Evolutionary conservation across 1,284 basidiomycete species (phyloP).

Genomic region (Trichosporon coremiiforme): DNA sequence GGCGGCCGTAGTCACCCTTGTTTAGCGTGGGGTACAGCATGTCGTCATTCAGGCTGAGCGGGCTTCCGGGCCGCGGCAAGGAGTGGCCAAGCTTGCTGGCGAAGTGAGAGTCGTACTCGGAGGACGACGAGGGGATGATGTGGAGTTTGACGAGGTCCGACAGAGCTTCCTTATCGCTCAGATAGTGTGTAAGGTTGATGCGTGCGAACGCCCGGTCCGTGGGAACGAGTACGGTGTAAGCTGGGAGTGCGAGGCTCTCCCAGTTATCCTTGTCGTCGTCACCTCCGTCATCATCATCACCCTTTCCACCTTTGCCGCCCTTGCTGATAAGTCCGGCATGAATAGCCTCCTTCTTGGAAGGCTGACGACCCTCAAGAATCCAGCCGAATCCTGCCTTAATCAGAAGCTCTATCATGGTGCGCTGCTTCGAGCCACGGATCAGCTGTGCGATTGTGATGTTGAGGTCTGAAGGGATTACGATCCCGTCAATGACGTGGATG

Average conservation of each 20-base stretch:
- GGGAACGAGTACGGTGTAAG: constrained; percentile 82
- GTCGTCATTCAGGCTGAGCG: constrained; percentile 70
- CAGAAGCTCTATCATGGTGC: constrained; percentile 83
- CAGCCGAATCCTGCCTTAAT: constrained; percentile 81
- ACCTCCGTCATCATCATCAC: constrained; percentile 30
- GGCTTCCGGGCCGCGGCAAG: constrained; percentile 58
- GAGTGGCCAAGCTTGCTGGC: neutral
- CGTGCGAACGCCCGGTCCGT: constrained; percentile 87
- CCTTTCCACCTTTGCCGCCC: constrained; percentile 59
- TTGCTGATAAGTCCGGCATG: constrained; percentile 51
- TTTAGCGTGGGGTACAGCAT: constrained; percentile 73
- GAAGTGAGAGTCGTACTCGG: neutral
- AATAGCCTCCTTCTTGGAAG: constrained; percentile 61
- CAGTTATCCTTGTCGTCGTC: constrained; percentile 50
- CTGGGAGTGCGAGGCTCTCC: constrained; percentile 51
- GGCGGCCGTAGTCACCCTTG: constrained; percentile 70
- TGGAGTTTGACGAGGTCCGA: constrained; percentile 80
- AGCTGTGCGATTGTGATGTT: constrained; percentile 85
- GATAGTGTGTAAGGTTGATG: constrained; percentile 80
- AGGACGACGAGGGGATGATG: constrained; percentile 65
- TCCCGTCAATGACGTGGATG: constrained; percentile 80
- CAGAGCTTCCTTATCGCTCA: constrained; percentile 65
- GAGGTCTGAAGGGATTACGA: constrained; percentile 86
- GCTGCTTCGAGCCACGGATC: constrained; percentile 79
- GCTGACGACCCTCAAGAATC: constrained; percentile 80